phyloP scores from a whole-genome alignment of 768 basidiomycete species.

The Tubosaeta sp. region DNA sequence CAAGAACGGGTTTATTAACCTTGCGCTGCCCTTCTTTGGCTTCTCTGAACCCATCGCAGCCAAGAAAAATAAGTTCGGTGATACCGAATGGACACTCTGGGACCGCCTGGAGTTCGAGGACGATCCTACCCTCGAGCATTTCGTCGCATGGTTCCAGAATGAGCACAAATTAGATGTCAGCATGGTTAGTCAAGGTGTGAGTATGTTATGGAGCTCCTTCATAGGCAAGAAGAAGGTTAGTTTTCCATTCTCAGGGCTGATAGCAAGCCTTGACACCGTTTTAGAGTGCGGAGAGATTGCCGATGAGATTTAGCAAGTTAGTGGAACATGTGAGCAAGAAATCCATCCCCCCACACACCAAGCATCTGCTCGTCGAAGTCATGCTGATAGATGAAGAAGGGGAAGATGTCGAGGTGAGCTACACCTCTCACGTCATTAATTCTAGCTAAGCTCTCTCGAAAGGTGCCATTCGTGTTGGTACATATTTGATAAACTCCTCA shows the following conservation, averaged over 20 bases:
- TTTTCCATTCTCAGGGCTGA: background rate
- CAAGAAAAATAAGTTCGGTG: constrained; percentile 81
- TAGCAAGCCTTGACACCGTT: constrained; percentile 5
- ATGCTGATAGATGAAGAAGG: constrained; percentile 91
- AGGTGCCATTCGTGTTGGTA: constrained; percentile 86
- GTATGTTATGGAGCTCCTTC: constrained; percentile 97
- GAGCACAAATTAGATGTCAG: constrained; percentile 83
- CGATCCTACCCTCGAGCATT: constrained; percentile 83
- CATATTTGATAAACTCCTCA: constrained; percentile 40
- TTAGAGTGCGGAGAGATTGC: constrained; percentile 82
- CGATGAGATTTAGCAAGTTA: constrained; percentile 86
- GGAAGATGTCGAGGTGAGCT: constrained; percentile 87
- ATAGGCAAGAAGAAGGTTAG: constrained; percentile 87
- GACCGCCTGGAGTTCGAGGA: constrained; percentile 92
- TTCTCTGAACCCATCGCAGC: constrained; percentile 97
- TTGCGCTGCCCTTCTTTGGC: constrained; percentile 97
- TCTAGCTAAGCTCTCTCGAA: background rate
- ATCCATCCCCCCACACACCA: constrained; percentile 76
- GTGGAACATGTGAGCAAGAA: constrained; percentile 96
- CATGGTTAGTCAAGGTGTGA: constrained; percentile 97
- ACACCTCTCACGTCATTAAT: background rate
- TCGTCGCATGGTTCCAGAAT: constrained; percentile 78
- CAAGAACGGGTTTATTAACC: constrained; percentile 98
- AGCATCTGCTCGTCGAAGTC: constrained; percentile 86
- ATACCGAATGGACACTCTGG: constrained; percentile 96